A percentile compares a stretch with the other conserved stretches of the same genome.
These are phyloP conservation scores for Yueomyces sp. DNA, from an alignment of 1,139 yeast genomes.

Conservation along the genomic window DNA sequence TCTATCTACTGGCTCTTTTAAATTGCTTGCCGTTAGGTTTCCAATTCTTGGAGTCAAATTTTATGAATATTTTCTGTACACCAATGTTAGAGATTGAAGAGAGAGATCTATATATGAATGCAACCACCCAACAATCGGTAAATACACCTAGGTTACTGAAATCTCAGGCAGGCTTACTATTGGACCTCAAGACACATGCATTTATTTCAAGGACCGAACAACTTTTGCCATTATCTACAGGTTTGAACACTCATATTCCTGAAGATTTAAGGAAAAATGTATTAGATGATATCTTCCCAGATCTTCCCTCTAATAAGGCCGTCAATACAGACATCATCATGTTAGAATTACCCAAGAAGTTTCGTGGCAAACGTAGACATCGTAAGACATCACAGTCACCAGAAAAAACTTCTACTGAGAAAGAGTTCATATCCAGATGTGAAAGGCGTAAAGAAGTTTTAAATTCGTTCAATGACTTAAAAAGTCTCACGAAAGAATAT, in stretches of 20 bases:
- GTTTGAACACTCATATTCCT: constrained; percentile 3
- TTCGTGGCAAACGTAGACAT: constrained; percentile 2
- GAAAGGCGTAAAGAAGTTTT: constrained; percentile 53
- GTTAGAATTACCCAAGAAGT: too few species aligned
- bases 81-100: constrained; percentile 22
- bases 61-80: constrained; percentile 75
- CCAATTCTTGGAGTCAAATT: constrained; percentile 70
- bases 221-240: background rate
- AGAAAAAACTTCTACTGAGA: constrained; percentile 18
- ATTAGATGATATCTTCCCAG: constrained; percentile 66
- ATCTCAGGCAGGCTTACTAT: constrained; percentile 63
- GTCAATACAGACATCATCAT: constrained; percentile 5
- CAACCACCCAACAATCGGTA: constrained; percentile 3
- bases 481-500: constrained; percentile 44
- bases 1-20: constrained; percentile 72
- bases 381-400: background rate
- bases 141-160: constrained; percentile 45
- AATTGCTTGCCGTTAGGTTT: constrained; percentile 77
- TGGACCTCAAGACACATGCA: constrained; percentile 90
- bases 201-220: constrained; percentile 56
- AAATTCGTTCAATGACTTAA: constrained; percentile 34
- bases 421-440: constrained; percentile 35
- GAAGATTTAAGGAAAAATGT: constrained; percentile 44
- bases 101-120: background rate
- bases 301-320: constrained; percentile 21